phyloP scores from a whole-genome alignment of 2,329 filamentous ascomycete species.

The Beauveria rudraprayagi region DNA sequence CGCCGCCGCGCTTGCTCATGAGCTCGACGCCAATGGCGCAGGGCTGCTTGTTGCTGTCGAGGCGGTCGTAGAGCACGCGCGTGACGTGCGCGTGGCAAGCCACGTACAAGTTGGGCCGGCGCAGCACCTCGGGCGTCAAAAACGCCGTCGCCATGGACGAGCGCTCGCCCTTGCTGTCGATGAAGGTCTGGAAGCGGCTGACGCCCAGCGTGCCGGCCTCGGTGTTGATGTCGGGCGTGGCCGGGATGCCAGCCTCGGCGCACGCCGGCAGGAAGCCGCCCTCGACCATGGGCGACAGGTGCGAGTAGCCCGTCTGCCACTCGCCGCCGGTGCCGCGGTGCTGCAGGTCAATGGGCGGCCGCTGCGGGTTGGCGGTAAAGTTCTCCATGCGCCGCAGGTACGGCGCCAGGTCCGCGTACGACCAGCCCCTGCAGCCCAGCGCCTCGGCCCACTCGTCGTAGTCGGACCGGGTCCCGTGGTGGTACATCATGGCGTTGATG shows the following conservation, averaged over 20 bases:
- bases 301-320: constrained; percentile 16
- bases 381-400: constrained; percentile 16
- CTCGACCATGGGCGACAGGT: constrained; percentile 13
- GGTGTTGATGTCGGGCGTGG: constrained; percentile 15
- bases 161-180: constrained; percentile 14
- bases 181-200: constrained; percentile 15
- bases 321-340: constrained; percentile 11
- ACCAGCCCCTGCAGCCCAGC: constrained; percentile 15
- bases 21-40: constrained; percentile 15
- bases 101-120: constrained; percentile 15
- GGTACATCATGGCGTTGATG: constrained; percentile 20
- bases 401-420: constrained; percentile 16
- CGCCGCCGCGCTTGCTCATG: constrained; percentile 6
- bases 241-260: constrained; percentile 10
- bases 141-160: constrained; percentile 17
- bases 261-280: constrained; percentile 15
- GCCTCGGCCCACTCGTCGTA: constrained; percentile 16
- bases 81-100: constrained; percentile 15
- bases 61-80: constrained; percentile 13
- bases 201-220: constrained; percentile 13
- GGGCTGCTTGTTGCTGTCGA: constrained; percentile 8
- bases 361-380: constrained; percentile 15
- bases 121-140: constrained; percentile 12
- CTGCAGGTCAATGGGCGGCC: constrained; percentile 12
- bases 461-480: constrained; percentile 16